A percentile compares a stretch with the other conserved stretches of the same genome.
Evolutionary conservation across 768 basidiomycete genomes (phyloP).

Genomic region (Boletus sp.): DNA sequence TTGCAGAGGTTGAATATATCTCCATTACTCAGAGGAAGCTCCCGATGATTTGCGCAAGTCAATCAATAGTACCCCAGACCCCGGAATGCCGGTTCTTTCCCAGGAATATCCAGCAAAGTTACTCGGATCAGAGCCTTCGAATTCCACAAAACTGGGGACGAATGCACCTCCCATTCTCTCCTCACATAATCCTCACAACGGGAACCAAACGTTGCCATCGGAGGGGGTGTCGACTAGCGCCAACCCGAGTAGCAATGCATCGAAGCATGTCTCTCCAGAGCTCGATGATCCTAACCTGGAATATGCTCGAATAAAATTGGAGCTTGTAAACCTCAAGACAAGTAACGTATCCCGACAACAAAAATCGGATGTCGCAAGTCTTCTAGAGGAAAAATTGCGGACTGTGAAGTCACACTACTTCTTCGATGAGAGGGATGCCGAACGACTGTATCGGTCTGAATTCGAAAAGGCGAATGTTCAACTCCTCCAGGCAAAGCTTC

Average conservation of each 20-base stretch:
- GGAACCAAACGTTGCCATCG: neutral
- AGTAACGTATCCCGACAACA: slow-evolving; percentile 27
- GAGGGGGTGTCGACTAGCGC: slow-evolving; percentile 8
- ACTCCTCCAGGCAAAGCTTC: slow-evolving; percentile 44
- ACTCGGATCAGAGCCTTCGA: neutral
- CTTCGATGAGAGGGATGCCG: slow-evolving; percentile 68
- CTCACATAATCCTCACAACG: slow-evolving; percentile 7
- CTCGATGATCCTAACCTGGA: slow-evolving; percentile 55
- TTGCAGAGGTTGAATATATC: neutral
- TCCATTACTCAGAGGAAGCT: slow-evolving; percentile 9
- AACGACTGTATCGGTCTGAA: slow-evolving; percentile 52
- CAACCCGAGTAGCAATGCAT: slow-evolving; percentile 17
- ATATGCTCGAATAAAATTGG: slow-evolving; percentile 63
- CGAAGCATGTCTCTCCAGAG: slow-evolving; percentile 36
- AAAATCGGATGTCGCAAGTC: slow-evolving; percentile 30
- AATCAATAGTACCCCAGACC: neutral
- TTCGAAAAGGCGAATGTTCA: slow-evolving; percentile 47
- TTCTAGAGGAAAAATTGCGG: slow-evolving; percentile 46
- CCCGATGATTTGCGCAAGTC: slow-evolving; percentile 13
- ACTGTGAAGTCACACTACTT: slow-evolving; percentile 59
- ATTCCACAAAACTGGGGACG: slow-evolving; percentile 35
- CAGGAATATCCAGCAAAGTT: neutral
- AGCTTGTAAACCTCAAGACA: slow-evolving; percentile 47
- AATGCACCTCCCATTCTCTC: slow-evolving; percentile 42
- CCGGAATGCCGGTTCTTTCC: neutral